Evolutionary conservation across 2,329 filamentous ascomycete species (phyloP), one percentile per base, ranked within the genome.

Genomic region (Ophiocordyceps robertsii): DNA sequence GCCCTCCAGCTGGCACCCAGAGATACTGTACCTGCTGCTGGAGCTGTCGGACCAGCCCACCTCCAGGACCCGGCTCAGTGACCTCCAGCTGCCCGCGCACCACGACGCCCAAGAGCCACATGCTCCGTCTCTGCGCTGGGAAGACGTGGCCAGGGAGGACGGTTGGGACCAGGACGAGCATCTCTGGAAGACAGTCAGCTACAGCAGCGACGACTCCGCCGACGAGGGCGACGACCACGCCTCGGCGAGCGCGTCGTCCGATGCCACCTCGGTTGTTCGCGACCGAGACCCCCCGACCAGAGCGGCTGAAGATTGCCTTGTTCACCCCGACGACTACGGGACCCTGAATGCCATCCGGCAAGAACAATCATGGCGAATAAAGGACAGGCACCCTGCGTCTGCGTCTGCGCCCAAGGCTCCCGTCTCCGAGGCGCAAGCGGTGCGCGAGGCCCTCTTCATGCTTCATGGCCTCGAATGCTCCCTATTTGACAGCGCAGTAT

Each of bases 391-490:
- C 4, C 46, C 52, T 10, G 59, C 19, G 19, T 19, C 19, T 19
- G 19, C 57, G 0, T 55, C 53, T 30, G 46, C 59, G 1, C 60
- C 59, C 29, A 70, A 69, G 44, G 57, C 66, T 1, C 52, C 61
- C 2, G 66, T 90, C 6, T 75, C 82, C 0, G 89, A 95, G 56
- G 66, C 84, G 1, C 79, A 89, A 48, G 67, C 80, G 11, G 65
- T 89, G 24, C 77, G 87, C 39, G 88, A 96, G 42, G 75, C 78
- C 0, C 66, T 95, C 1, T 90, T 86, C 53, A 93, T 95, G 85
- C 71, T 96, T 0, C 75, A 78, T 42, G 89, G 89, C 1, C 65
- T 92, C 4, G 73, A 80, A 6, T 90, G 84, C 3, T 81, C 78
- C 2, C 56, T 95, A 1, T 95, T 89, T 52, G 64, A 63, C 43